Conservation (phyloP, 805 yeast genomes). For the Tetrapisispora fleetii region DNA sequence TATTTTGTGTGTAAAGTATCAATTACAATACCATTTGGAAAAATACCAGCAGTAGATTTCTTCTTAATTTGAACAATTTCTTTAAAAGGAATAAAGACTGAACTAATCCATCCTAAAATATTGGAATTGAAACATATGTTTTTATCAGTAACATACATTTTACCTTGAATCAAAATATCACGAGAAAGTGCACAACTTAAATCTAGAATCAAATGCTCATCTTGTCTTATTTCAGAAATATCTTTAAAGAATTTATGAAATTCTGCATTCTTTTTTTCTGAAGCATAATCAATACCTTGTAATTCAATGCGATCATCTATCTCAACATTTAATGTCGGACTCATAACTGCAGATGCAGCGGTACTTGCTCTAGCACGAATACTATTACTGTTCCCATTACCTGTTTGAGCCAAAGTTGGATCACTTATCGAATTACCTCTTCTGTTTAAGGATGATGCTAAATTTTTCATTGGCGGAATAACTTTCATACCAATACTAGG, state of each 20-base stretch:
- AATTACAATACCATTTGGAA: constrained; percentile 60
- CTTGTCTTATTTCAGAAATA: constrained; percentile 29
- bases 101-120: constrained; percentile 58
- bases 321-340: constrained; percentile 13
- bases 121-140: constrained; percentile 57
- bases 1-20: constrained; percentile 54
- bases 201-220: constrained; percentile 50
- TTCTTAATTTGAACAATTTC: constrained; percentile 58
- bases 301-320: constrained; percentile 10
- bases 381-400: neutral
- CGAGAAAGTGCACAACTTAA: constrained; percentile 55
- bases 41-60: constrained; percentile 53
- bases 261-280: constrained; percentile 45
- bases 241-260: constrained; percentile 52
- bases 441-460: constrained; percentile 13
- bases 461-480: constrained; percentile 13
- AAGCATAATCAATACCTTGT: constrained; percentile 29
- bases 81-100: constrained; percentile 44
- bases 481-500: constrained; percentile 20
- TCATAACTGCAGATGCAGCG: constrained; percentile 9
- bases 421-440: constrained; percentile 8
- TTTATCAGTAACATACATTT: constrained; percentile 46
- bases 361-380: constrained; percentile 14
- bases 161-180: constrained; percentile 61
- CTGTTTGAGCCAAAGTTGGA: neutral